phyloP scores from a whole-genome alignment of 2,329 filamentous ascomycete species.

The Hortaea sp. region DNA sequence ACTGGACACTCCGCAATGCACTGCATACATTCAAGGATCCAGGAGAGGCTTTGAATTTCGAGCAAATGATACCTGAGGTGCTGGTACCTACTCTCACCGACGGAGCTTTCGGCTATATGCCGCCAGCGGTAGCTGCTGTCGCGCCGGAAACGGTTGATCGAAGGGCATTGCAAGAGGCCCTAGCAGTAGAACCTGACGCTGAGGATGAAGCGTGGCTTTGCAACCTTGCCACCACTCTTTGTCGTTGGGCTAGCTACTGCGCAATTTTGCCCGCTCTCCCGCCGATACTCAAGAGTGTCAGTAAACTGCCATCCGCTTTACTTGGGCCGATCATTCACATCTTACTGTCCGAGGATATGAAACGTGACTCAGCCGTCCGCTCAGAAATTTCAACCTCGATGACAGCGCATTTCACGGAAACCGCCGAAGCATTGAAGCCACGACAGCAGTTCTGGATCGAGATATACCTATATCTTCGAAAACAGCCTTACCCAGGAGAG shows the following conservation, averaged over 20 bases:
- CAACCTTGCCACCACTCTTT: constrained; percentile 22
- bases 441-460: constrained; percentile 67
- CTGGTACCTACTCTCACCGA: constrained; percentile 15
- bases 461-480: constrained; percentile 77
- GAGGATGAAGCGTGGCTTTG: constrained; percentile 17
- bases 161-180: constrained; percentile 9
- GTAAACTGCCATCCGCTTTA: constrained; percentile 59
- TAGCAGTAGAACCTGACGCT: constrained; percentile 5
- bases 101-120: constrained; percentile 19
- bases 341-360: constrained; percentile 59
- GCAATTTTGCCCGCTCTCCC: constrained; percentile 60
- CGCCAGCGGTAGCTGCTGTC: constrained; percentile 5
- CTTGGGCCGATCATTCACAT: constrained; percentile 73
- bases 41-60: constrained; percentile 18
- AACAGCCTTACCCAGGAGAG: constrained; percentile 65
- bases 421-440: constrained; percentile 39
- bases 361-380: constrained; percentile 50
- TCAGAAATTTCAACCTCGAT: constrained; percentile 56
- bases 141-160: background rate
- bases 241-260: constrained; percentile 49
- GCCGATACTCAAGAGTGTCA: constrained; percentile 54
- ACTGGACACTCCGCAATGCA: constrained; percentile 26
- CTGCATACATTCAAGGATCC: constrained; percentile 11
- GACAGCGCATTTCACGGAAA: constrained; percentile 51
- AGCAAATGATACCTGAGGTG: constrained; percentile 17